Percentiles rank a stretch among this genome's conserved stretches.
Evolutionary conservation across 768 basidiomycete genomes (phyloP).

Genomic region (Trichaptum fuscoviolaceum): DNA sequence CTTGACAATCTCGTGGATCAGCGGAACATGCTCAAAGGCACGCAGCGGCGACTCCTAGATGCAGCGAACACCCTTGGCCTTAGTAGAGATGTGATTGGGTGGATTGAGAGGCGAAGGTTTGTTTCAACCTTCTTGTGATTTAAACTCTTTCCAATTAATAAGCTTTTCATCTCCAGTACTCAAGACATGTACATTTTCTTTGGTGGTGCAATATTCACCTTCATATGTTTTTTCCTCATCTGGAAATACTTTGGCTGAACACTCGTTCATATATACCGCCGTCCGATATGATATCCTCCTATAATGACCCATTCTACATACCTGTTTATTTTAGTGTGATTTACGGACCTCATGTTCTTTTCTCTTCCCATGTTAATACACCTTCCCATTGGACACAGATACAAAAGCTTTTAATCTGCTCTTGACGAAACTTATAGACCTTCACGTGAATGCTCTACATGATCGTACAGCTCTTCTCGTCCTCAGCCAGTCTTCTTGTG

Average conservation of each 20-base stretch:
- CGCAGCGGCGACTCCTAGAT: conserved; percentile 77
- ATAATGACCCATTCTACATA: not conserved
- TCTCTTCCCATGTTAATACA: not conserved
- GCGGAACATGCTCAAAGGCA: conserved; percentile 91
- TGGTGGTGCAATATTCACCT: conserved; percentile 78
- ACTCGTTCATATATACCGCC: conserved; percentile 5
- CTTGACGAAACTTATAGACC: not conserved
- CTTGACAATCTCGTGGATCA: conserved; percentile 92
- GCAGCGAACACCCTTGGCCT: conserved; percentile 93
- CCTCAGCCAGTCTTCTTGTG: conserved; percentile 45
- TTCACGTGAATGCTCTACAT: conserved; percentile 44
- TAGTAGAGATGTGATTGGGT: conserved; percentile 91
- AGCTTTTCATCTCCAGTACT: conserved; percentile 44
- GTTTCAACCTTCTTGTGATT: conserved; percentile 19
- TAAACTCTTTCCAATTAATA: not conserved
- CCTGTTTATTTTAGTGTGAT: not conserved
- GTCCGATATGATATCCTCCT: not conserved
- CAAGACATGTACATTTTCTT: conserved; percentile 96
- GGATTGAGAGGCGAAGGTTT: conserved; percentile 94
- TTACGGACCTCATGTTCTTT: not conserved
- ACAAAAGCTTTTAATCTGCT: not conserved
- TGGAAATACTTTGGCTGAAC: conserved; percentile 78
- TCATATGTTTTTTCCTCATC: conserved; percentile 91
- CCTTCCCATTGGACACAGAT: not conserved
- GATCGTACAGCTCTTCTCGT: conserved; percentile 54